These are phyloP conservation scores for Eremochloa ophiuroides DNA, from an alignment of 176 grass and related monocot genomes.

Conservation along the genomic window DNA sequence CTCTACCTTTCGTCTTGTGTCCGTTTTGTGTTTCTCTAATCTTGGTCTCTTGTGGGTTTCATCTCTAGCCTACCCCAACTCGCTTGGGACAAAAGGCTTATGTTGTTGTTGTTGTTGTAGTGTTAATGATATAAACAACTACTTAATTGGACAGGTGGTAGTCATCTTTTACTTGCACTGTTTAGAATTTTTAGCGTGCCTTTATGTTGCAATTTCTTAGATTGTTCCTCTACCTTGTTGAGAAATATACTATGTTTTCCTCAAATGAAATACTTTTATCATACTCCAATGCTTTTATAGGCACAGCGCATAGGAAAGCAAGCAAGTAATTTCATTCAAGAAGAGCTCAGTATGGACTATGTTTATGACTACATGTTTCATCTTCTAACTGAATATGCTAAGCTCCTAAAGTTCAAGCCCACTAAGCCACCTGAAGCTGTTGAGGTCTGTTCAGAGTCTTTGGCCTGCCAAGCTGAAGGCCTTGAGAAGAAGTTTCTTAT, in stretches of 20 bases:
- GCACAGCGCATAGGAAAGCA: conserved; percentile 71
- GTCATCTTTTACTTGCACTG: background rate
- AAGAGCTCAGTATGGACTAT: conserved; percentile 68
- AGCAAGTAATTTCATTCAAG: conserved; percentile 62
- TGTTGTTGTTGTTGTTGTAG: no score
- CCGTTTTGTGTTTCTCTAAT: no score
- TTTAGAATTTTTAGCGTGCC: background rate
- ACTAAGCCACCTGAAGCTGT: conserved; percentile 54
- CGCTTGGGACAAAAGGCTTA: no score
- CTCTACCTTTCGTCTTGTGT: no score
- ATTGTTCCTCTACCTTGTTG: background rate
- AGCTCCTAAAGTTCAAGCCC: conserved; percentile 76
- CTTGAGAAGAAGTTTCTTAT: conserved; percentile 60
- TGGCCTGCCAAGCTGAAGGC: conserved; percentile 57
- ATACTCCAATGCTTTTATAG: conserved; percentile 33
- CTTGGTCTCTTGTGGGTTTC: no score
- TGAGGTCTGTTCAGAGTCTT: conserved; percentile 66
- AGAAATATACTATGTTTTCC: background rate
- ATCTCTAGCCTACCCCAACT: no score
- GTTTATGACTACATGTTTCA: conserved; percentile 94
- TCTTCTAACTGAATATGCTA: conserved; percentile 73
- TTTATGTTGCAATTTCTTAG: background rate
- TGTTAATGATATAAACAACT: background rate
- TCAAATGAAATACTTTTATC: background rate
- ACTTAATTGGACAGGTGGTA: background rate